These are phyloP conservation scores for Boletus mariae DNA, from an alignment of 1,284 basidiomycete species.

Conservation along the genomic window DNA sequence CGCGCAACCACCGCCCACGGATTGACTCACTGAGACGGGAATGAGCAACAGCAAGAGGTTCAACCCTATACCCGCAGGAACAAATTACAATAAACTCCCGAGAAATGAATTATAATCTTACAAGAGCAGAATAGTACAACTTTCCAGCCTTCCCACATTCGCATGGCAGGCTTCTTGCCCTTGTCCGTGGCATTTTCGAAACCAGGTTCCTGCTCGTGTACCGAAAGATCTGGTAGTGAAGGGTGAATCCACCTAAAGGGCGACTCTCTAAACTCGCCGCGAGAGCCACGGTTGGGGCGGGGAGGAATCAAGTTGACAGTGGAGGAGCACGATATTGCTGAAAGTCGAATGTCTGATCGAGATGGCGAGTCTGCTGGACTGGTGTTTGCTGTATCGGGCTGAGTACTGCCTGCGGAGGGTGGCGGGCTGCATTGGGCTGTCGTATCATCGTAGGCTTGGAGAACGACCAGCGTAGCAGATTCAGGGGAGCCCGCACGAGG, in stretches of 20 bases:
- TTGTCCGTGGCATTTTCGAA: not conserved
- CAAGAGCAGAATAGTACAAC: constrained; percentile 56
- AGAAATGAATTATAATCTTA: constrained; percentile 29
- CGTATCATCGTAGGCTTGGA: constrained; percentile 25
- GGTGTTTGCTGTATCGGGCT: constrained; percentile 5
- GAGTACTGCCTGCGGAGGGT: not conserved
- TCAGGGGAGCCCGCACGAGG: constrained; percentile 21
- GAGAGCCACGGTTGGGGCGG: constrained; percentile 1
- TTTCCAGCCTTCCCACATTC: constrained; percentile 49
- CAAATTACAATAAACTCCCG: not conserved
- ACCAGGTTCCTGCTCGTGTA: constrained; percentile 3
- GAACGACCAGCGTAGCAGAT: constrained; percentile 31
- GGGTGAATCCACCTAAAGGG: constrained; percentile 34
- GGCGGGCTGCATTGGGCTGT: not conserved
- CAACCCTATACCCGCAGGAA: constrained; percentile 45
- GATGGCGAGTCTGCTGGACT: constrained; percentile 16
- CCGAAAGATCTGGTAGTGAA: constrained; percentile 20
- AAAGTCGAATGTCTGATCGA: constrained; percentile 25
- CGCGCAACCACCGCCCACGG: not conserved
- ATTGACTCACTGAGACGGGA: constrained; percentile 55
- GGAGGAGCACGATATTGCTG: constrained; percentile 25
- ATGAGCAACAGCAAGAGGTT: constrained; percentile 58
- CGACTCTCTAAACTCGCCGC: constrained; percentile 28
- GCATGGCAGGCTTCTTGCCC: constrained; percentile 9
- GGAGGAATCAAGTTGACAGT: constrained; percentile 23